Conservation (phyloP, 495 filamentous ascomycete species). For the Pseudotulostoma volvatum region DNA sequence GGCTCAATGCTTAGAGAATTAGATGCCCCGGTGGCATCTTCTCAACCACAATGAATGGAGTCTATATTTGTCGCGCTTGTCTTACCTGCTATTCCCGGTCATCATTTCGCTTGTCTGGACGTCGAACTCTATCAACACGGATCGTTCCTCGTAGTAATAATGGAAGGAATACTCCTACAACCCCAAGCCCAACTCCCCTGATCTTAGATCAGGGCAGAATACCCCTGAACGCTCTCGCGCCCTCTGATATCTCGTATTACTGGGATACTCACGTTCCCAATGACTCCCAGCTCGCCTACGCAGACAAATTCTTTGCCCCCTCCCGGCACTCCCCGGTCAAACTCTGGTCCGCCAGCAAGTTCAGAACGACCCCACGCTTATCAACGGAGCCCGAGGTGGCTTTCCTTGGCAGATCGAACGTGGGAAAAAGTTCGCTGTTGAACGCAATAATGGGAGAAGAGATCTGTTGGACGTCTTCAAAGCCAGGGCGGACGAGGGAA, state of each 20-base stretch:
- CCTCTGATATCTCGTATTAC: slow-evolving; percentile 32
- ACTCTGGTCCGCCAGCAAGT: slow-evolving; percentile 53
- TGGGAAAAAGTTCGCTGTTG: slow-evolving; percentile 77
- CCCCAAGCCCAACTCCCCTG: slow-evolving; percentile 2
- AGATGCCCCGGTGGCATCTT: too few species aligned
- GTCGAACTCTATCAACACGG: not conserved
- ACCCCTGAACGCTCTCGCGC: slow-evolving; percentile 19
- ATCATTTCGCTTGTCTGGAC: not conserved
- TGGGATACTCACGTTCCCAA: slow-evolving; percentile 43
- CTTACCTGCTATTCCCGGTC: not conserved
- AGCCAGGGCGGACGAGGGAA: slow-evolving; percentile 59
- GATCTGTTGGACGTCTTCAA: slow-evolving; percentile 46
- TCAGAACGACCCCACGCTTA: slow-evolving; percentile 41
- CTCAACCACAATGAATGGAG: not conserved
- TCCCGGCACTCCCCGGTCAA: slow-evolving; percentile 41
- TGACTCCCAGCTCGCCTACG: slow-evolving; percentile 33
- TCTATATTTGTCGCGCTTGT: not conserved
- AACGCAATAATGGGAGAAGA: slow-evolving; percentile 59
- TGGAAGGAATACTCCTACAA: slow-evolving; percentile 1
- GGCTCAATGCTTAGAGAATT: too few species aligned
- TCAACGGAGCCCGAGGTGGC: slow-evolving; percentile 40
- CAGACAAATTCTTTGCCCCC: slow-evolving; percentile 43
- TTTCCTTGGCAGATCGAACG: slow-evolving; percentile 74
- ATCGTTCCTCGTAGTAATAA: not conserved
- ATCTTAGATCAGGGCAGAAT: slow-evolving; percentile 7